Conservation (phyloP, 805 yeast species). For the Vanderwaltozyma polyspora region DNA sequence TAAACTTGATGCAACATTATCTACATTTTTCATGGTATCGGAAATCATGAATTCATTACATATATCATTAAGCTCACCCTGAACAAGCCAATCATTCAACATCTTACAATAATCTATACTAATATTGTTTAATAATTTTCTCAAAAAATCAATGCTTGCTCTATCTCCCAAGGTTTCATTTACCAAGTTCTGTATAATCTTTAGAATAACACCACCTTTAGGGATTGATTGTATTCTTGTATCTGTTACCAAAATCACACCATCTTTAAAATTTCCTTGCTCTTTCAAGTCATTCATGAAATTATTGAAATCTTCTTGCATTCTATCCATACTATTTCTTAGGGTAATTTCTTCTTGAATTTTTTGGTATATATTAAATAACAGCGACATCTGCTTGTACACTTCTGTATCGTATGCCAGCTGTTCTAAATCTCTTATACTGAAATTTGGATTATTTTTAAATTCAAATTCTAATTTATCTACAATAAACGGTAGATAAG, state of each 20-base stretch:
- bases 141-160: conserved; percentile 39
- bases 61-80: conserved; percentile 68
- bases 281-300: conserved; percentile 33
- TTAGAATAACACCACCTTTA: conserved; percentile 70
- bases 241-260: conserved; percentile 35
- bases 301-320: conserved; percentile 31
- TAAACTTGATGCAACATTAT: conserved; percentile 6
- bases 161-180: conserved; percentile 56
- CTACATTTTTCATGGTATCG: conserved; percentile 17
- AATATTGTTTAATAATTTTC: conserved; percentile 42
- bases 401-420: conserved; percentile 30
- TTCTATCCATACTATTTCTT: conserved; percentile 27
- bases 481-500: conserved; percentile 27
- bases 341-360: conserved; percentile 38
- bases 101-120: conserved; percentile 53
- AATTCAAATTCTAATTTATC: conserved; percentile 44
- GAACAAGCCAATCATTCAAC: conserved; percentile 68
- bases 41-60: conserved; percentile 74
- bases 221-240: conserved; percentile 37
- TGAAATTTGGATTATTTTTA: conserved; percentile 37
- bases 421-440: conserved; percentile 50
- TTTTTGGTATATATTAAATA: conserved; percentile 44
- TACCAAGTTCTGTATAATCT: conserved; percentile 48
- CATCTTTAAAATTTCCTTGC: conserved; percentile 28
- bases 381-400: conserved; percentile 36